phyloP scores from a whole-genome alignment of 2,329 filamentous ascomycete genomes.

The Penicillium oxalicum region DNA sequence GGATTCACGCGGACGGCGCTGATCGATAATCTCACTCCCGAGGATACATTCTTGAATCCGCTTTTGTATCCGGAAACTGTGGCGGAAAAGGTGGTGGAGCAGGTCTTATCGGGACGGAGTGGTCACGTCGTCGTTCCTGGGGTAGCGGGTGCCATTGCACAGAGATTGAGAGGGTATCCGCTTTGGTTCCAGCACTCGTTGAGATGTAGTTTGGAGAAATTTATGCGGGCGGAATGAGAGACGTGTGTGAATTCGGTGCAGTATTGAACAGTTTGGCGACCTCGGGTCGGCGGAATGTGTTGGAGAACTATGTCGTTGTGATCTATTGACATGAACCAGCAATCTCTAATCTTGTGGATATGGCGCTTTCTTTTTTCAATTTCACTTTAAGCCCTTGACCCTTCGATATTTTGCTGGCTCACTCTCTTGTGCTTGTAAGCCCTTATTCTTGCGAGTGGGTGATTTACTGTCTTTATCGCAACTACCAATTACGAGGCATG shows the following conservation, averaged over 20 bases:
- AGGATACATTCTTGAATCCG: constrained; percentile 48
- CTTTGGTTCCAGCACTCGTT: constrained; percentile 57
- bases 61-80: constrained; percentile 57
- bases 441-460: too few species aligned
- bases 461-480: too few species aligned
- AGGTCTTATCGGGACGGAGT: constrained; percentile 54
- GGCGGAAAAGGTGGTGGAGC: constrained; percentile 56
- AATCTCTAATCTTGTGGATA: too few species aligned
- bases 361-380: too few species aligned
- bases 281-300: too few species aligned
- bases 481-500: too few species aligned
- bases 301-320: too few species aligned
- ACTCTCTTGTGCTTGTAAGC: too few species aligned
- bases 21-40: constrained; percentile 52
- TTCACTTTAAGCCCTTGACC: too few species aligned
- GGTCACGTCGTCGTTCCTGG: constrained; percentile 53
- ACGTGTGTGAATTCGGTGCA: neutral
- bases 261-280: too few species aligned
- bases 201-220: constrained; percentile 36
- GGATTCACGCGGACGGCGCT: constrained; percentile 58
- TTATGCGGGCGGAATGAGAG: constrained; percentile 18
- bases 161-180: constrained; percentile 48
- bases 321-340: too few species aligned
- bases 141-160: constrained; percentile 40
- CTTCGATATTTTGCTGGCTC: too few species aligned